These are phyloP conservation scores for Royoungia palumana DNA, from an alignment of 768 basidiomycete species.

Conservation along the genomic window DNA sequence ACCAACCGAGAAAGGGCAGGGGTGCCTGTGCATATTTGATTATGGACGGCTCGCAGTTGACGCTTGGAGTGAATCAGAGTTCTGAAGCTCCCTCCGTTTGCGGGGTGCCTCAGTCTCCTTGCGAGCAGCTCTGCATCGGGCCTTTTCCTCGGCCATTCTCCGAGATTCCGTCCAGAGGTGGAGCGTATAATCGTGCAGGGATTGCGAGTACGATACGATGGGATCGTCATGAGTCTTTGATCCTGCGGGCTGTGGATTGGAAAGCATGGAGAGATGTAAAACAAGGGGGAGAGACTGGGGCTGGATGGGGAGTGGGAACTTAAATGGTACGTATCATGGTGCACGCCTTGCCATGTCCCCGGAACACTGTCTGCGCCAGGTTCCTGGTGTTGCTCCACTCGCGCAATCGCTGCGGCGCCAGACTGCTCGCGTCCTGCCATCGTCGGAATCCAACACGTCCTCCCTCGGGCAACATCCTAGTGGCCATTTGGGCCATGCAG, in stretches of 20 bases:
- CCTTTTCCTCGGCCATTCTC: slow-evolving; percentile 52
- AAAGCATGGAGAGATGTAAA: slow-evolving; percentile 14
- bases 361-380: slow-evolving; percentile 24
- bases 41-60: slow-evolving; percentile 13
- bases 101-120: slow-evolving; percentile 24
- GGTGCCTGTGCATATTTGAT: slow-evolving; percentile 15
- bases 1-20: slow-evolving; percentile 13
- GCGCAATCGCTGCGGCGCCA: slow-evolving; percentile 8
- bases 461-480: background rate
- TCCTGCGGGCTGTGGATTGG: slow-evolving; percentile 6
- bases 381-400: slow-evolving; percentile 28
- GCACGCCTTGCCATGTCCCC: slow-evolving; percentile 9
- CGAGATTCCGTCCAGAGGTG: slow-evolving; percentile 65
- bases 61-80: background rate
- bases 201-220: slow-evolving; percentile 56
- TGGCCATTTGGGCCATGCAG: background rate
- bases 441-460: slow-evolving; percentile 1
- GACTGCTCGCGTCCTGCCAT: slow-evolving; percentile 4
- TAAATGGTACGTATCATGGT: slow-evolving; percentile 22
- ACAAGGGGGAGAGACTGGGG: slow-evolving; percentile 14
- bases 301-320: slow-evolving; percentile 17
- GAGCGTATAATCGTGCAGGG: slow-evolving; percentile 66
- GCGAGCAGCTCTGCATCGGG: slow-evolving; percentile 29
- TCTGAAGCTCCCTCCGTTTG: slow-evolving; percentile 23
- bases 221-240: slow-evolving; percentile 27